Conservation (phyloP, 2,329 filamentous ascomycete species). For the Aspergillus jensenii region DNA sequence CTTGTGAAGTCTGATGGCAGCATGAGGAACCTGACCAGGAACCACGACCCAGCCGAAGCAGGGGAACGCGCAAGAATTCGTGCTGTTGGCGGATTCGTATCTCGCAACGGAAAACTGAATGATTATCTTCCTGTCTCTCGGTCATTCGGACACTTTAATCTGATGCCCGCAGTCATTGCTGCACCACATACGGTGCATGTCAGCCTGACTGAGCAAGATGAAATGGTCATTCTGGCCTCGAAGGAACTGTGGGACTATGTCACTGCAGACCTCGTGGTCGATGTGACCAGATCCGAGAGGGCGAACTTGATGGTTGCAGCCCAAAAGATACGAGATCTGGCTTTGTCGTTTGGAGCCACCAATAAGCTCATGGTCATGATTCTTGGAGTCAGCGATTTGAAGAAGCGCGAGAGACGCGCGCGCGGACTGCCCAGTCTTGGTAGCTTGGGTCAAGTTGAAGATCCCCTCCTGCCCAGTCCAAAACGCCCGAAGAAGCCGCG, state of each 20-base stretch:
- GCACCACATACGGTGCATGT: conserved; percentile 79
- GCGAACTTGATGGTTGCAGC: conserved; percentile 91
- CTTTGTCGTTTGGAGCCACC: conserved; percentile 90
- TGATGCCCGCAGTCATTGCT: conserved; percentile 90
- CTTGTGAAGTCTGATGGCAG: conserved; percentile 86
- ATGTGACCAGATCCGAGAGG: conserved; percentile 83
- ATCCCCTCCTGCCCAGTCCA: conserved; percentile 60
- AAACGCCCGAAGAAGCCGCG: conserved; percentile 63
- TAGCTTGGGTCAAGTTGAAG: conserved; percentile 71
- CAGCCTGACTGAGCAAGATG: conserved; percentile 81
- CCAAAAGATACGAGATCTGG: conserved; percentile 90
- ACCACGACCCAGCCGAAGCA: conserved; percentile 89
- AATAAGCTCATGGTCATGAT: conserved; percentile 99
- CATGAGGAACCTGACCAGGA: conserved; percentile 79
- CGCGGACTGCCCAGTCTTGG: conserved; percentile 81
- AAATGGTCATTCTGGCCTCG: conserved; percentile 89
- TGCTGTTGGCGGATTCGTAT: conserved; percentile 93
- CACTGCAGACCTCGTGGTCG: conserved; percentile 83
- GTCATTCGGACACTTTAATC: conserved; percentile 89
- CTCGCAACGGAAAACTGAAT: conserved; percentile 89
- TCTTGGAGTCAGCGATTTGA: conserved; percentile 86
- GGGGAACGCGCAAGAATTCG: conserved; percentile 84
- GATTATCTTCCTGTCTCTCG: conserved; percentile 88
- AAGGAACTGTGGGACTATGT: conserved; percentile 95
- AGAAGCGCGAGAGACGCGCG: conserved; percentile 75